Percentiles rank a stretch among this genome's conserved stretches.
phyloP scores from a whole-genome alignment of 179 eudicot genomes.

The Carnegiea gigantea region DNA sequence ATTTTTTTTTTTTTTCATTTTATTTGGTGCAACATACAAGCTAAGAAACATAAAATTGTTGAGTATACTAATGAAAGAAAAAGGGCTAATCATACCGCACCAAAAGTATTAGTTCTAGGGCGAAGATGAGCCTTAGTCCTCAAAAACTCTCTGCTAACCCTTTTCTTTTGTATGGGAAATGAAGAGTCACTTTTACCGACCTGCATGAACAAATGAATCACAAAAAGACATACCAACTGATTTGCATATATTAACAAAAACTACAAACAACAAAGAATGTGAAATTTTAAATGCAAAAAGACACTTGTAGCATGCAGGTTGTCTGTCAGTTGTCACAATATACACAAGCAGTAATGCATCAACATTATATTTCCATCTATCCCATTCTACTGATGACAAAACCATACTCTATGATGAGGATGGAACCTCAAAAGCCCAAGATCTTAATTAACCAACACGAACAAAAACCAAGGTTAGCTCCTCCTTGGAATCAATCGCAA shows the following conservation, averaged over 20 bases:
- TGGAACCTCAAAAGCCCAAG: no score
- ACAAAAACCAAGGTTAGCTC: no score
- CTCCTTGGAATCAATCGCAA: no score
- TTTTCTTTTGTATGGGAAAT: conserved; percentile 97
- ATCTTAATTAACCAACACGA: no score
- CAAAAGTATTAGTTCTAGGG: conserved; percentile 93
- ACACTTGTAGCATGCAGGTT: no score
- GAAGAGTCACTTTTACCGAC: conserved; percentile 83
- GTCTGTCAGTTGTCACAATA: background rate
- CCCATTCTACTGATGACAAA: background rate
- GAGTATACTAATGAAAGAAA: background rate
- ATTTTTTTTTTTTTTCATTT: background rate
- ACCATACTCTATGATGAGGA: no score
- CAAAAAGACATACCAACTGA: background rate
- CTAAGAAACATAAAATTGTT: background rate
- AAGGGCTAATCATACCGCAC: conserved; percentile 69
- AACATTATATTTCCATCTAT: background rate
- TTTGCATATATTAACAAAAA: background rate
- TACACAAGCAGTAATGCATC: background rate
- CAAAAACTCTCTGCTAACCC: conserved; percentile 86
- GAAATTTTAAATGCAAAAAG: background rate
- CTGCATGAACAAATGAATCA: conserved; percentile 36
- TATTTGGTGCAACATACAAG: background rate
- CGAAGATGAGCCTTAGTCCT: conserved; percentile 99
- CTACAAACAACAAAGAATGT: background rate